Percentiles rank a stretch among this genome's conserved stretches.
Conservation (phyloP, 805 yeast genomes). For the Candida awuae region DNA sequence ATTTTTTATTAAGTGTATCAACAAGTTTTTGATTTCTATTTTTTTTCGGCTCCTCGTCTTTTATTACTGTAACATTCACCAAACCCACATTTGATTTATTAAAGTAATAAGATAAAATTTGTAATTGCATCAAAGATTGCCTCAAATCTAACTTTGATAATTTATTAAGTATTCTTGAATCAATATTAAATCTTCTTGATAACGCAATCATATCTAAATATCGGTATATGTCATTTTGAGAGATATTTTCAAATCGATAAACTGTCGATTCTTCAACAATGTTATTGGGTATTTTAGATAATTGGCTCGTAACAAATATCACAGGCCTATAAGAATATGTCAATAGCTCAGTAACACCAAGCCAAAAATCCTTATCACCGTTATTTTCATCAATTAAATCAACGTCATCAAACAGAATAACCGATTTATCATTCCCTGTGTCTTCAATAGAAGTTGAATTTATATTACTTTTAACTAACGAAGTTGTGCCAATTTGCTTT, state of each 20-base stretch:
- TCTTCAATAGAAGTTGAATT: constrained; percentile 14
- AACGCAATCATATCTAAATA: constrained; percentile 25
- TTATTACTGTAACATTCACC: constrained; percentile 4
- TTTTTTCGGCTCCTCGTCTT: not conserved
- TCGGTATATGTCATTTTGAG: constrained; percentile 5
- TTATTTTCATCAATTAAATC: constrained; percentile 67
- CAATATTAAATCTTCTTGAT: constrained; percentile 21
- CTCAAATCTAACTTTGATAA: constrained; percentile 20
- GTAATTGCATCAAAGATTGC: constrained; percentile 25
- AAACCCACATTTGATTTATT: constrained; percentile 14
- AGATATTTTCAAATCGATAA: constrained; percentile 14
- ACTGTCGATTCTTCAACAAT: constrained; percentile 27
- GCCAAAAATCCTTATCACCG: constrained; percentile 73
- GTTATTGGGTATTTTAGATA: constrained; percentile 22
- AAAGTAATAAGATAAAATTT: constrained; percentile 21
- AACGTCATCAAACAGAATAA: constrained; percentile 78
- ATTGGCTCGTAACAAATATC: constrained; percentile 25
- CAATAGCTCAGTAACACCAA: constrained; percentile 53
- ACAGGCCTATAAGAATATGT: constrained; percentile 30
- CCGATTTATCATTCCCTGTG: constrained; percentile 43
- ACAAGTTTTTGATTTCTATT: not conserved
- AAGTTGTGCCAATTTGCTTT: constrained; percentile 78
- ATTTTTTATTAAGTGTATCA: not conserved
- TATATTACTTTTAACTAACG: constrained; percentile 69
- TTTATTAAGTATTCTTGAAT: constrained; percentile 13